A percentile compares a stretch with the other conserved stretches of the same genome.
phyloP scores from a whole-genome alignment of 768 basidiomycete species.

The Mycena amicta region DNA sequence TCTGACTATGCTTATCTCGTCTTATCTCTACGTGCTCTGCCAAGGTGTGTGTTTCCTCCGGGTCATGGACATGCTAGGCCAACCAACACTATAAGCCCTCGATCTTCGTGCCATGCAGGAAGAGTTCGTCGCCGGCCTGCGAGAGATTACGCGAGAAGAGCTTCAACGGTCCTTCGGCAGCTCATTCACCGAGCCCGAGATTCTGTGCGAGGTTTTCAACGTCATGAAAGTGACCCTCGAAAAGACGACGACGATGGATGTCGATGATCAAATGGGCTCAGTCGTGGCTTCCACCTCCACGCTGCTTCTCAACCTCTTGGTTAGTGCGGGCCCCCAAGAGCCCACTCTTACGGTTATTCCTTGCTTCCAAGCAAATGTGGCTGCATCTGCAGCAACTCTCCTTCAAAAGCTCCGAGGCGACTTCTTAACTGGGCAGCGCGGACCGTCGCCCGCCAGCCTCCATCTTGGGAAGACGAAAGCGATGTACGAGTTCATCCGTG shows the following conservation, averaged over 20 bases:
- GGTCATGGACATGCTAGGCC: background rate
- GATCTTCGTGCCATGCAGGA: slow-evolving; percentile 75
- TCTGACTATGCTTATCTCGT: slow-evolving; percentile 70
- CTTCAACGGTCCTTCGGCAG: slow-evolving; percentile 47
- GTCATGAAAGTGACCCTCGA: slow-evolving; percentile 61
- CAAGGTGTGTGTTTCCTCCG: slow-evolving; percentile 47
- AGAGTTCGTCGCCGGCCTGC: slow-evolving; percentile 55
- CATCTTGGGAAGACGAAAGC: slow-evolving; percentile 60
- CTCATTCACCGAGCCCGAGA: slow-evolving; percentile 32
- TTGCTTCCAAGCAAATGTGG: slow-evolving; percentile 56
- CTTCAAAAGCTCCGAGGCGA: slow-evolving; percentile 54
- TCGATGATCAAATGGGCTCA: slow-evolving; percentile 61
- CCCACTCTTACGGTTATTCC: slow-evolving; percentile 44
- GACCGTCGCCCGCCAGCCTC: slow-evolving; percentile 65
- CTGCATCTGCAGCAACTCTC: slow-evolving; percentile 45
- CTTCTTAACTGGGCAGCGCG: slow-evolving; percentile 63
- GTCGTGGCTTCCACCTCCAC: slow-evolving; percentile 61
- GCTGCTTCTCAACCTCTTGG: slow-evolving; percentile 46
- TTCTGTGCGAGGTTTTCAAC: slow-evolving; percentile 42
- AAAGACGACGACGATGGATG: slow-evolving; percentile 71
- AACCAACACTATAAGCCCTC: slow-evolving; percentile 48
- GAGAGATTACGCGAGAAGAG: slow-evolving; percentile 51
- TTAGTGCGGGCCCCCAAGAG: slow-evolving; percentile 31
- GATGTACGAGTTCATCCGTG: slow-evolving; percentile 73
- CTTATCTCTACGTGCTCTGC: slow-evolving; percentile 72